Evolutionary conservation across 2,329 filamentous ascomycete species (phyloP), one percentile per base, ranked within the genome.

Genomic region (Coniochaeta sp.): DNA sequence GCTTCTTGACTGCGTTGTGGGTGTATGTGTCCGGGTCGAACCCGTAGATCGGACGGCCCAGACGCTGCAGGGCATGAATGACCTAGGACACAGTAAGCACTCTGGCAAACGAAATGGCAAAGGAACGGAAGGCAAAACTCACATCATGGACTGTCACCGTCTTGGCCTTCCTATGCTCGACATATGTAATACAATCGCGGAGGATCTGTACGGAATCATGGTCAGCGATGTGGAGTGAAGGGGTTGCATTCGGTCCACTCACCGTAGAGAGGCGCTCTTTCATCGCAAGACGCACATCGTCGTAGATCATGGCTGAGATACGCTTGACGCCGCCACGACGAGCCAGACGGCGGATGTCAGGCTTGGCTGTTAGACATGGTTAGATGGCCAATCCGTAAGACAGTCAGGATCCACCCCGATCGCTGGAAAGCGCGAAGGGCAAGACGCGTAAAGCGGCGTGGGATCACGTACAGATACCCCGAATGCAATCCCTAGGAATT

Each of bases 241-340:
- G 12, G 12, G 11, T 36, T 3, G 16, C 36, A 5, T n/a, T 40
- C 34, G 11, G 17, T 19, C 16, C 31, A 59, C 74, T 36, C 74
- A 87, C 84, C 31, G 64, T 63, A 6, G 73, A 65, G 0, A 93
- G 72, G 0, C 79, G 75, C 0, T 66, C 62, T 24, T 79, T 83
- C 1, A 93, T 58, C 0, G 77, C 83, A 0, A 4, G 19, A 0
- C 90, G 77, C 0, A 80, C 71, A 0, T 89, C 86, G 0, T 85
- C 77, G 66, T 93, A 93, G 2, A 92, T 87, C 0, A 54, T 64
- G 0, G 69, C 81, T 0, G 86, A 87, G 9, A 93, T 91, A 0
- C 89, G 79, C 69, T 92, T 92, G 0, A 93, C 87, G 0, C 90
- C 90, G 1, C 89, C 90, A 7, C 90, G 85, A 6, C 90, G 83